Conservation (phyloP, 164 flowering plant genomes). For the Dillenia suffruticosa region DNA sequence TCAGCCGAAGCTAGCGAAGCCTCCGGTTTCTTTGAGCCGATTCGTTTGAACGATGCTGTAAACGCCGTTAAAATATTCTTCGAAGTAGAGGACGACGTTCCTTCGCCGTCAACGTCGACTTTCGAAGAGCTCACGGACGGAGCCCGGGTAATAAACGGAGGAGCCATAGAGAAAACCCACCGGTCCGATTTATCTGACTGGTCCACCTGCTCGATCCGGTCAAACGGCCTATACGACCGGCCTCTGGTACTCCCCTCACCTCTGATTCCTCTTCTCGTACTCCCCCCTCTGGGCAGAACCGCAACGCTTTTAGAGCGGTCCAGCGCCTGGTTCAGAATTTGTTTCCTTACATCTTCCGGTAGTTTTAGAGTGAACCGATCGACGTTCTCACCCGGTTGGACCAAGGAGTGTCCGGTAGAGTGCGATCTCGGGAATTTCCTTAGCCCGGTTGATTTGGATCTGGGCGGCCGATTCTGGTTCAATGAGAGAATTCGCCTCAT, state of each 20-base stretch:
- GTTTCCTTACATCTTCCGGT: conserved; percentile 52
- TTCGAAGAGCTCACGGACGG: conserved; percentile 36
- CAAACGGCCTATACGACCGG: conserved; percentile 14
- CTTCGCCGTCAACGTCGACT: conserved; percentile 24
- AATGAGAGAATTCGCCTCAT: background rate
- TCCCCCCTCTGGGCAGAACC: background rate
- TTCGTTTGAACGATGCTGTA: conserved; percentile 16
- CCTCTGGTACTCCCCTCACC: conserved; percentile 38
- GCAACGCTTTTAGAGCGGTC: conserved; percentile 41
- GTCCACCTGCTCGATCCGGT: conserved; percentile 22
- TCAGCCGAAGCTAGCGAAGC: background rate
- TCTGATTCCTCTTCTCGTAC: conserved; percentile 33
- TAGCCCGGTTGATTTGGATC: conserved; percentile 23
- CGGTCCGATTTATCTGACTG: conserved; percentile 41
- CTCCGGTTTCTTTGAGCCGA: conserved; percentile 3
- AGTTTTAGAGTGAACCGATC: conserved; percentile 61
- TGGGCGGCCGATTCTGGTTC: conserved; percentile 35
- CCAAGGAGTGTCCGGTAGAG: conserved; percentile 74
- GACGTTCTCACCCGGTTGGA: conserved; percentile 49
- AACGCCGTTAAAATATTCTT: conserved; percentile 6
- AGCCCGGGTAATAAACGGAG: conserved; percentile 44
- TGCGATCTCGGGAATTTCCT: conserved; percentile 53
- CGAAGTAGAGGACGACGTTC: background rate
- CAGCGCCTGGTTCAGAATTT: conserved; percentile 33
- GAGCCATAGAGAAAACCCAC: conserved; percentile 47